Base-by-base conservation (phyloP, 805 yeast genomes). In the Lipomyces oligophaga region DNA sequence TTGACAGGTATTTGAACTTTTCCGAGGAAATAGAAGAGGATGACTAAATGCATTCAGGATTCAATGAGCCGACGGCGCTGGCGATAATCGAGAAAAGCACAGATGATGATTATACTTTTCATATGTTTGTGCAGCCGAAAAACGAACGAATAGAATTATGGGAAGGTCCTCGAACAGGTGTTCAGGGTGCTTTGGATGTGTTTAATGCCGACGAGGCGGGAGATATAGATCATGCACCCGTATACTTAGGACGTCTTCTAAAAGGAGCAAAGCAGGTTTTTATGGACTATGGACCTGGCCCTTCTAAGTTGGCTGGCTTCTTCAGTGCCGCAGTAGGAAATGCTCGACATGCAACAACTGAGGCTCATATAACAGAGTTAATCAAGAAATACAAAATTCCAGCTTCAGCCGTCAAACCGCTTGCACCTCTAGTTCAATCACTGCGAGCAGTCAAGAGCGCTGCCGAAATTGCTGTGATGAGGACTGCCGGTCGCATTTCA, bases 101-200 rank as follows among this genome's bases (percentile, higher is more conserved):
- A 4, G 44, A 45, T 15, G 43, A 43, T 11, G 55, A 57, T 20
- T 45, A 47, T 41, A 71, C 78, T 28, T 6, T 77, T 85, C 55
- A 90, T 85, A 76, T 93, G 82, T 68, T 88, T 40, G 95, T 90
- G 2, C 96, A 88, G 2, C 88, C 87, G 13, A 83, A 83, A 62
- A 84, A 89, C 61, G 75, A 79, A 4, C 73, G 72, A 39, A 78
- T 76, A 19, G 98, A 93, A 66, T 78, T 83, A 54, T 93, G 99
- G 99, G 97, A 90, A 58, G 99, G 99, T 10, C 81, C 78, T 35
- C 76, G 95, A 58, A 83, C 94, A 15, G 99, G 99, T 1, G 74
- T 81, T 3, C 78, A 81, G 38, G 96, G 94, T 13, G 96, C 83
- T 0, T 68, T 67, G 33, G 90, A 87, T 40, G 78, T 81, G 37